Evolutionary conservation across 1,139 yeast genomes (phyloP), one percentile per base, ranked within the genome.

Genomic region (Hyphopichia wangnamkhiaoensis): DNA sequence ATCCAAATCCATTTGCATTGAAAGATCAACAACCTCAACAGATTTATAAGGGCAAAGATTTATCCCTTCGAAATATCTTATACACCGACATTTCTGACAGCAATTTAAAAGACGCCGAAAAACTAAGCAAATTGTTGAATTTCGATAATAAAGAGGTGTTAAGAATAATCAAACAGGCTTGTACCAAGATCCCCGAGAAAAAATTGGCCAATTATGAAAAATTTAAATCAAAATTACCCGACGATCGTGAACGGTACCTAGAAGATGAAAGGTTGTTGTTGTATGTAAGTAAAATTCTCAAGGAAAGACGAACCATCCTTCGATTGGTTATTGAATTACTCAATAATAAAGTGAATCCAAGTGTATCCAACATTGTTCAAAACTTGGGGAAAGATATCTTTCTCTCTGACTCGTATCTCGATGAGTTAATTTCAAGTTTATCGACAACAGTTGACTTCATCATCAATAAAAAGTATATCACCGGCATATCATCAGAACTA

Each of bases 241-340:
- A 68, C 41, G 71, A 69, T 36, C 49, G 68, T 27, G 68, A 65
- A 34, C 55, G 52, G 29, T 49, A 53, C 36, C 47, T 57, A 38
- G 67, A 65, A 44, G 58, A 55, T 29, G 65, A 61, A 35, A 56
- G 65, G 34, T 50, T 65, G 15, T 39, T 47, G 23, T 47, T 68
- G 23, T 64, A 71, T 50, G 56, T 65, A 2, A 52, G 63, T 15
- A 61, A 59, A 15, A 61, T 75, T 3, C 56, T 77, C 40, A 57
- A 68, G 42, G 84, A 80, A 46, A 65, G 79, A 52, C 59, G 81
- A 46, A 56, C 66, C 1, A 53, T 79, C 0, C 53, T 74, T 30
- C 64, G 65, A 23, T 61, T 74, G n/a, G 69, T 66, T 1, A 48
- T 59, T 12, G 65, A 65, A 43, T 53, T 78, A 37, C 53, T 74